Evolutionary conservation across 2,329 filamentous ascomycete genomes (phyloP), one percentile per base, ranked within the genome.

Genomic region (Colletotrichum horii): DNA sequence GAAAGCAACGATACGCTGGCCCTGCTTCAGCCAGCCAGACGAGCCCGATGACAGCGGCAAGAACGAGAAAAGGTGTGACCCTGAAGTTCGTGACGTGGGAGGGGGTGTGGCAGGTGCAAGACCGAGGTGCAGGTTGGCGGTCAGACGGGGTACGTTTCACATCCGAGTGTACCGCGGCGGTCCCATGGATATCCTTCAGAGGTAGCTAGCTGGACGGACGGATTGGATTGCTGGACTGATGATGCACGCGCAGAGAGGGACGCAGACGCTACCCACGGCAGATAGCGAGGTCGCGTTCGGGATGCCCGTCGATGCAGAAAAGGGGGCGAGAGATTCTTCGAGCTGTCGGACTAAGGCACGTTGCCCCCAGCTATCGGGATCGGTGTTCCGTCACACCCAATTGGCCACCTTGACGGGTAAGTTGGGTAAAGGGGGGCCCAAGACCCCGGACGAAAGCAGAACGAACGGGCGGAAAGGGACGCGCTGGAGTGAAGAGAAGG

Each of bases 121-220:
- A 58, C 7, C 32, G 24, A 55, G 56, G 56, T 24, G 55, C 19
- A 52, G 56, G 19, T 38, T 30, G 28, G 36, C 69, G 56, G 30
- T 65, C 69, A 68, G 64, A 52, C 56, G 28, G 64, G 58, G 58
- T 55, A 58, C 43, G 73, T 73, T 76, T 74, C 70, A 76, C 65
- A 32, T 68, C 34, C 70, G 60, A 55, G 56, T 22, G 38, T 48
- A 56, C 62, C 38, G 64, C 62, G 16, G 55, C 22, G 26, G 56
- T 67, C 26, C 24, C 55, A 75, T 68, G 30, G 16, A 72, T 68
- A 67, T 68, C 62, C 32, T n/a, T 60, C 26, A 65, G 9, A 74
- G 43, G 26, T 19, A 32, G 26, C 56, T 60, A 48, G 38, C 19
- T 48, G 19, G 38, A 48, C 19, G 26, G 26, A 60, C 19, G 26